Percentiles rank a stretch among this genome's conserved stretches.
phyloP scores from a whole-genome alignment of 2,329 filamentous ascomycete species.

The Didymella glomerata region DNA sequence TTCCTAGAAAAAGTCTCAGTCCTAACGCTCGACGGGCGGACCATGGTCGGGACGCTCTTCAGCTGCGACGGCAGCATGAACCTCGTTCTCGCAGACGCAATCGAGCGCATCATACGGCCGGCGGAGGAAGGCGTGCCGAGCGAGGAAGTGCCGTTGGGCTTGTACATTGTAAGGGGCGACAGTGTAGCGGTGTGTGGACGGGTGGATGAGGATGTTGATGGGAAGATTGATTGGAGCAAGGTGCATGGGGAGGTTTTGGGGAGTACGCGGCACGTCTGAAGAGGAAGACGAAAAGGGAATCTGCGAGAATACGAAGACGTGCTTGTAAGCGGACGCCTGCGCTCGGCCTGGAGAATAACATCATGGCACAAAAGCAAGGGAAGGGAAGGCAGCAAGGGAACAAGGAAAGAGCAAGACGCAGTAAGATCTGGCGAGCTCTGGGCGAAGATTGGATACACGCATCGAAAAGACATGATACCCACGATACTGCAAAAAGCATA shows the following conservation, averaged over 20 bases:
- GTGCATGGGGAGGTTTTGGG: slow-evolving; percentile 87
- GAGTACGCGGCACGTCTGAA: slow-evolving; percentile 75
- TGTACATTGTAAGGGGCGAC: slow-evolving; percentile 93
- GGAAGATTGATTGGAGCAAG: slow-evolving; percentile 89
- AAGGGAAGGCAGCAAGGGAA: no score
- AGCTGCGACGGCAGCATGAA: slow-evolving; percentile 94
- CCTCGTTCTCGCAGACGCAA: slow-evolving; percentile 81
- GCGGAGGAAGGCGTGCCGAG: slow-evolving; percentile 84
- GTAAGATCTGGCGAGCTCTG: no score
- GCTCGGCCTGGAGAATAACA: no score
- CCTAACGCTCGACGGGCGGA: slow-evolving; percentile 90
- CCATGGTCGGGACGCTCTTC: slow-evolving; percentile 75
- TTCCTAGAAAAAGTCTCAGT: slow-evolving; percentile 84
- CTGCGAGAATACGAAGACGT: no score
- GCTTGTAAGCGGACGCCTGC: no score
- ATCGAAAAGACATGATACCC: no score
- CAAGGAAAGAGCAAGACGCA: no score
- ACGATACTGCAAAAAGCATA: no score
- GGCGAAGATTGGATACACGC: no score
- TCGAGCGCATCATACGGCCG: slow-evolving; percentile 89
- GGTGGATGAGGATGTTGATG: slow-evolving; percentile 88
- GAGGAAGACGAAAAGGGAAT: no score
- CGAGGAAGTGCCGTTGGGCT: slow-evolving; percentile 79
- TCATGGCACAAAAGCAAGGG: no score
- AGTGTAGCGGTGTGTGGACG: slow-evolving; percentile 91